These are phyloP conservation scores for Xylaria castorea DNA, from an alignment of 495 filamentous ascomycete species.

Conservation along the genomic window DNA sequence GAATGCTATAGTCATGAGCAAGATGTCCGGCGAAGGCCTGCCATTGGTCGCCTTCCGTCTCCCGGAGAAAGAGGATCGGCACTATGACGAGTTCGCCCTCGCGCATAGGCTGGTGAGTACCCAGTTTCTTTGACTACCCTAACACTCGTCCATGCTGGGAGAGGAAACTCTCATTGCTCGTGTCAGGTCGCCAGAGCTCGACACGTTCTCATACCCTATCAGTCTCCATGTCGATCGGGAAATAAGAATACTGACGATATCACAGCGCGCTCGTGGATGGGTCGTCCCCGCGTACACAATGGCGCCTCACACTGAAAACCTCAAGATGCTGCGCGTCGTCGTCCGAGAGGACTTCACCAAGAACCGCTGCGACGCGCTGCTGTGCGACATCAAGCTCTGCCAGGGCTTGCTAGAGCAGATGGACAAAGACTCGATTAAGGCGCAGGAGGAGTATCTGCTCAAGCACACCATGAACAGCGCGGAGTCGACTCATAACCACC, in stretches of 20 bases:
- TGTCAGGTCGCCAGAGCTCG: neutral
- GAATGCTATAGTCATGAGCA: slow-evolving; percentile 50
- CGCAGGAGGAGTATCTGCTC: slow-evolving; percentile 69
- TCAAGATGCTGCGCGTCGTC: slow-evolving; percentile 89
- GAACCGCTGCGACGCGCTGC: slow-evolving; percentile 73
- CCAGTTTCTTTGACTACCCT: neutral
- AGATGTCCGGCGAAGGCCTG: slow-evolving; percentile 73
- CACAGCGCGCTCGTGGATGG: slow-evolving; percentile 75
- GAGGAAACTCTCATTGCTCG: too few species aligned
- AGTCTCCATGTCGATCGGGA: too few species aligned
- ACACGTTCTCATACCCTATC: neutral
- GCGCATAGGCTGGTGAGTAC: slow-evolving; percentile 70
- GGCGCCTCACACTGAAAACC: slow-evolving; percentile 77
- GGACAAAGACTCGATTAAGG: slow-evolving; percentile 70
- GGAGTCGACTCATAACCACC: slow-evolving; percentile 65
- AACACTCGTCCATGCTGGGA: too few species aligned
- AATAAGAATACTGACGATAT: neutral
- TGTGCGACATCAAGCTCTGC: slow-evolving; percentile 75
- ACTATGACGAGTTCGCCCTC: slow-evolving; percentile 82
- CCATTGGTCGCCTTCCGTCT: slow-evolving; percentile 88
- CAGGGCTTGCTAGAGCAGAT: slow-evolving; percentile 71
- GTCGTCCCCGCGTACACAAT: slow-evolving; percentile 94
- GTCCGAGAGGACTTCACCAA: slow-evolving; percentile 88
- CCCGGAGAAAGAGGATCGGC: slow-evolving; percentile 54
- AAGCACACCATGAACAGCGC: slow-evolving; percentile 61